These are phyloP conservation scores for Peziza echinospora DNA, from an alignment of 495 filamentous ascomycete genomes.

Conservation along the genomic window DNA sequence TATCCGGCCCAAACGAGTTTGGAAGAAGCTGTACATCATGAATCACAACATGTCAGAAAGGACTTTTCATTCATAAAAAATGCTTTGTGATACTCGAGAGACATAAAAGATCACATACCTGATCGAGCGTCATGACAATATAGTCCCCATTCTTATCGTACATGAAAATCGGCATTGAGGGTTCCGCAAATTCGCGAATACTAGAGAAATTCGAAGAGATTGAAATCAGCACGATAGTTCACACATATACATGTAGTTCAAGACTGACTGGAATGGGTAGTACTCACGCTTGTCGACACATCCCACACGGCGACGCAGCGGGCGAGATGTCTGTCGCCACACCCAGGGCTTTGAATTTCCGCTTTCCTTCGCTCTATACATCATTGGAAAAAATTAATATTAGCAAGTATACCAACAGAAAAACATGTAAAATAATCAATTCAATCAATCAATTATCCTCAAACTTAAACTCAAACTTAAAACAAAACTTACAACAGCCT, in stretches of 20 bases:
- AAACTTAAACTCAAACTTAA: too few species aligned
- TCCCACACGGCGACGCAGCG: slow-evolving; percentile 53
- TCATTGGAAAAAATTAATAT: too few species aligned
- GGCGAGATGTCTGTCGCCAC: slow-evolving; percentile 62
- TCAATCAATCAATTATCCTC: too few species aligned
- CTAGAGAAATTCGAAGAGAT: slow-evolving; percentile 38
- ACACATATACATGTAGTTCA: too few species aligned
- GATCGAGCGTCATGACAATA: slow-evolving; percentile 46
- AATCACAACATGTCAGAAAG: slow-evolving; percentile 1
- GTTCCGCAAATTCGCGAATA: slow-evolving; percentile 55
- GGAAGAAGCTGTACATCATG: slow-evolving; percentile 35
- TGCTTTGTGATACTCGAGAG: neutral
- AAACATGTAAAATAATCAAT: too few species aligned
- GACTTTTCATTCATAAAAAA: neutral
- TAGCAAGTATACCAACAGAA: too few species aligned
- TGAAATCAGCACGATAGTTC: slow-evolving; percentile 10
- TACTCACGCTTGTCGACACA: slow-evolving; percentile 40
- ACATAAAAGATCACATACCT: slow-evolving; percentile 30
- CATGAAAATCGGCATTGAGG: slow-evolving; percentile 67
- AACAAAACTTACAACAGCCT: slow-evolving; percentile 39
- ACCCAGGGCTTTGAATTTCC: slow-evolving; percentile 57
- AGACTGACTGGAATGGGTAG: too few species aligned
- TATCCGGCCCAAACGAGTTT: slow-evolving; percentile 48
- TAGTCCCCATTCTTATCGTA: slow-evolving; percentile 53
- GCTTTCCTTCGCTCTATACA: slow-evolving; percentile 41